phyloP scores from a whole-genome alignment of 2,329 filamentous ascomycete genomes.

The Gnomoniopsis sp. region DNA sequence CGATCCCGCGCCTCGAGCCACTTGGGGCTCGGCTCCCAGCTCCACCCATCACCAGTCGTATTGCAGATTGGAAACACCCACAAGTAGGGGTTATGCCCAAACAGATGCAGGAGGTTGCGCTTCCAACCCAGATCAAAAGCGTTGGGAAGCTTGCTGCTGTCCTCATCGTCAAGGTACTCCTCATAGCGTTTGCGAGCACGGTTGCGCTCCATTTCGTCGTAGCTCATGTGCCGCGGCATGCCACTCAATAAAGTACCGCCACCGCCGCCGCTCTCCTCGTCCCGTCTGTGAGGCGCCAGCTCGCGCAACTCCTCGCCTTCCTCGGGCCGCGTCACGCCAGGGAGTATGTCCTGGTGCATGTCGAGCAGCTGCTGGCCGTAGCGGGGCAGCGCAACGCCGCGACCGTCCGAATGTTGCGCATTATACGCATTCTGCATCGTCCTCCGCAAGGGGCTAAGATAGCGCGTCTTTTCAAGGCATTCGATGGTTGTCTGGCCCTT shows the following conservation, averaged over 20 bases:
- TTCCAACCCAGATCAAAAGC: slow-evolving; percentile 89
- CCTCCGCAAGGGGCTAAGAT: slow-evolving; percentile 75
- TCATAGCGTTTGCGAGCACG: slow-evolving; percentile 55
- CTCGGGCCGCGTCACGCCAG: slow-evolving; percentile 75
- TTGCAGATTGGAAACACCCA: slow-evolving; percentile 83
- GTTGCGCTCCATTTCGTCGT: slow-evolving; percentile 52
- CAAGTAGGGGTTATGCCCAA: slow-evolving; percentile 68
- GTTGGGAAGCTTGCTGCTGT: slow-evolving; percentile 82
- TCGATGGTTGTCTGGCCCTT: slow-evolving; percentile 92
- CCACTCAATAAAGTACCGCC: slow-evolving; percentile 18
- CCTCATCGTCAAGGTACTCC: slow-evolving; percentile 84
- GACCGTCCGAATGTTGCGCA: slow-evolving; percentile 49
- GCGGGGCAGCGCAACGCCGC: slow-evolving; percentile 49
- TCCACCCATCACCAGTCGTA: slow-evolving; percentile 89
- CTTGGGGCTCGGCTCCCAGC: slow-evolving; percentile 79
- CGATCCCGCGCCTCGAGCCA: slow-evolving; percentile 72
- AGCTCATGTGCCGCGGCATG: slow-evolving; percentile 45
- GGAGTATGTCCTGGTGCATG: slow-evolving; percentile 76
- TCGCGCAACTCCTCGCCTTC: slow-evolving; percentile 66
- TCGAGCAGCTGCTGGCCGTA: slow-evolving; percentile 74
- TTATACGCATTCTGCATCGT: slow-evolving; percentile 63
- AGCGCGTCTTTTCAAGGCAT: slow-evolving; percentile 91
- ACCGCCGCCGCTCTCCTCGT: slow-evolving; percentile 10
- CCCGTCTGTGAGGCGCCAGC: slow-evolving; percentile 10
- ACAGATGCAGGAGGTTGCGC: slow-evolving; percentile 75